These are phyloP conservation scores for Aspergillus leporis DNA, from an alignment of 495 filamentous ascomycete genomes.

Conservation along the genomic window DNA sequence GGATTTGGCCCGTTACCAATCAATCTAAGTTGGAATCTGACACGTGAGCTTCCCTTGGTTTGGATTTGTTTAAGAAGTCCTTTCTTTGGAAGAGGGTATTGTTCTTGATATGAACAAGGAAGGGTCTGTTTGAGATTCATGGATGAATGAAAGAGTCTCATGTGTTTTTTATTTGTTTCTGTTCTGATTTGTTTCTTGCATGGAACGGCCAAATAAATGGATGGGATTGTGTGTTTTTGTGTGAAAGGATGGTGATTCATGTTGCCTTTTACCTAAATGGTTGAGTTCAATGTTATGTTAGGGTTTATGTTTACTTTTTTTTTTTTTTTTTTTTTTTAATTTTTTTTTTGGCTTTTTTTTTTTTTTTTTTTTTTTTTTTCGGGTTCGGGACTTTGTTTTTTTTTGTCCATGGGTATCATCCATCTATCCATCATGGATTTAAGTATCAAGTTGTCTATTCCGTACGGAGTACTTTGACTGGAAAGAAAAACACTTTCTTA, in stretches of 20 bases:
- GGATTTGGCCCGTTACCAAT: constrained; percentile 2
- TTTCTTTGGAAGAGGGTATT: not conserved
- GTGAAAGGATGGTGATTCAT: not conserved
- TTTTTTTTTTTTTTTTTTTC: not conserved
- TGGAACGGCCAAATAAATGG: not conserved
- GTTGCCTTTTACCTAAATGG: too few species aligned
- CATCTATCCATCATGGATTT: not conserved
- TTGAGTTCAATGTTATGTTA: not conserved
- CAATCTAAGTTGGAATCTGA: not conserved
- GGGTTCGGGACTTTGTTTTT: not conserved
- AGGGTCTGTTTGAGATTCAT: not conserved
- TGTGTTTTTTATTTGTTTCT: not conserved
- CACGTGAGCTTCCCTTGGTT: constrained; percentile 1
- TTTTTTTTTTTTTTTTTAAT: not conserved
- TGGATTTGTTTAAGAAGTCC: not conserved
- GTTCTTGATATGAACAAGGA: not conserved
- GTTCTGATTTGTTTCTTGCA: too few species aligned
- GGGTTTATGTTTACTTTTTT: not conserved
- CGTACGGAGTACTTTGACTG: too few species aligned
- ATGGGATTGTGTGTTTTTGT: not conserved
- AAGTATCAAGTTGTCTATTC: too few species aligned
- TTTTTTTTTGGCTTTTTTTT: not conserved
- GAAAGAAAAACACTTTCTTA: too few species aligned
- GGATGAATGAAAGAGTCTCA: not conserved
- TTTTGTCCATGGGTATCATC: not conserved